These are phyloP conservation scores for Hericium alpestre DNA, from an alignment of 768 basidiomycete species.

Conservation along the genomic window DNA sequence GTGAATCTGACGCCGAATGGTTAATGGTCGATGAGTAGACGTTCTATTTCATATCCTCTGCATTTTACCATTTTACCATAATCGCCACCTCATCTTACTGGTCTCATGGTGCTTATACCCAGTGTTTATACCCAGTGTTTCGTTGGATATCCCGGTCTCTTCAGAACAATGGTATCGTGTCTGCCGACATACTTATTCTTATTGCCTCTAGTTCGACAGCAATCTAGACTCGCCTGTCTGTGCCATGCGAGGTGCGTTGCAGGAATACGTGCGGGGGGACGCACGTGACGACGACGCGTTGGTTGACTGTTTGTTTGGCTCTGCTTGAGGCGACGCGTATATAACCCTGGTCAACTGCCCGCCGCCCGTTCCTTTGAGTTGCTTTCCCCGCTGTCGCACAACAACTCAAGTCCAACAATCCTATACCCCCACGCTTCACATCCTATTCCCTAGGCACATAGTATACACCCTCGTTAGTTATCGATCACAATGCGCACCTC, in stretches of 20 bases:
- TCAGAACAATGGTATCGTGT: neutral
- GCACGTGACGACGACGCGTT: constrained; percentile 9
- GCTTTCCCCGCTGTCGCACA: neutral
- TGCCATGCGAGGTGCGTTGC: neutral
- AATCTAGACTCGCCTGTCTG: neutral
- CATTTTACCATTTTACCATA: neutral
- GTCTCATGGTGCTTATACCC: neutral
- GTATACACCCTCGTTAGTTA: neutral
- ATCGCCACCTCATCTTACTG: neutral
- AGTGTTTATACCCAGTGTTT: too few species aligned
- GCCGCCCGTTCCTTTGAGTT: neutral
- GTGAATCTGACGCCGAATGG: constrained; percentile 90
- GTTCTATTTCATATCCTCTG: neutral
- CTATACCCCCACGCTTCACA: neutral
- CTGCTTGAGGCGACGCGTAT: constrained; percentile 4
- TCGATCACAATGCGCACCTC: constrained; percentile 5
- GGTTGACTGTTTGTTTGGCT: constrained; percentile 10
- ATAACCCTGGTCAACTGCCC: constrained; percentile 2
- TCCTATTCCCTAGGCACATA: neutral
- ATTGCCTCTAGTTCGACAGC: too few species aligned
- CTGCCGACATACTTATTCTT: too few species aligned
- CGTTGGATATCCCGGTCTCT: neutral
- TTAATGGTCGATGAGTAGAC: constrained; percentile 42
- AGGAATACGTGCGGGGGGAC: neutral
- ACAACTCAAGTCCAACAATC: neutral